These are phyloP conservation scores for Cryptosporidium bovis DNA, from an alignment of 169 alveolate species.

Conservation along the genomic window DNA sequence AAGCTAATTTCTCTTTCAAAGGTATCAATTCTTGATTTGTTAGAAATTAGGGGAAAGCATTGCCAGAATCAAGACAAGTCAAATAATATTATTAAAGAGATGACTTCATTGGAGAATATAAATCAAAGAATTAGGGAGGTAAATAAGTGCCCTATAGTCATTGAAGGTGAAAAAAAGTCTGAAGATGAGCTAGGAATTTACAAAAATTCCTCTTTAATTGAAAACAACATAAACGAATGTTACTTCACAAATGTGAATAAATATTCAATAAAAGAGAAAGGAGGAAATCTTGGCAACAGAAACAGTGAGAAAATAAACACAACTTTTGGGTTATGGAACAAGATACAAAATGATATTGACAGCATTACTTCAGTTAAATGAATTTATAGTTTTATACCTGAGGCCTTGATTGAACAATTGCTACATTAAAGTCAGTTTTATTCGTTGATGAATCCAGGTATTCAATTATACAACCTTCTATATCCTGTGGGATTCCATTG, in stretches of 20 bases:
- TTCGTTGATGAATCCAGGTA: not conserved
- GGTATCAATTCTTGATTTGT: constrained; percentile 27
- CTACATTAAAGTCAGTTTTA: constrained; percentile 6
- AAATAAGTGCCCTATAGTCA: too few relatives aligned
- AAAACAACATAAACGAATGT: too few relatives aligned
- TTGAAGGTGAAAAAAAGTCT: too few relatives aligned
- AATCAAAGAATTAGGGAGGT: not conserved
- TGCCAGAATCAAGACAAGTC: not conserved
- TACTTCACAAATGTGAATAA: too few relatives aligned
- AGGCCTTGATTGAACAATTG: constrained; percentile 74
- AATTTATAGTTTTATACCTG: constrained; percentile 19
- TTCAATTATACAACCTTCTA: constrained; percentile 62
- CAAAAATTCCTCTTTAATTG: too few relatives aligned
- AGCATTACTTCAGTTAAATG: constrained; percentile 17
- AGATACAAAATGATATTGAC: constrained; percentile 51
- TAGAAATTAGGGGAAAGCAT: constrained; percentile 4
- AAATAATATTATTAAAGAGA: not conserved
- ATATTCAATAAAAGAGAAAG: not conserved
- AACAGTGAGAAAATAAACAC: not conserved
- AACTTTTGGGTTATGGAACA: constrained; percentile 23
- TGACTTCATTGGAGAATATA: not conserved
- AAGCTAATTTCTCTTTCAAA: constrained; percentile 17
- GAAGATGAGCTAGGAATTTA: too few relatives aligned
- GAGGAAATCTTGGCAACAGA: not conserved
- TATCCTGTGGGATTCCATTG: constrained; percentile 47